These are phyloP conservation scores for Penicillium herquei DNA, from an alignment of 495 filamentous ascomycete species.

Conservation along the genomic window DNA sequence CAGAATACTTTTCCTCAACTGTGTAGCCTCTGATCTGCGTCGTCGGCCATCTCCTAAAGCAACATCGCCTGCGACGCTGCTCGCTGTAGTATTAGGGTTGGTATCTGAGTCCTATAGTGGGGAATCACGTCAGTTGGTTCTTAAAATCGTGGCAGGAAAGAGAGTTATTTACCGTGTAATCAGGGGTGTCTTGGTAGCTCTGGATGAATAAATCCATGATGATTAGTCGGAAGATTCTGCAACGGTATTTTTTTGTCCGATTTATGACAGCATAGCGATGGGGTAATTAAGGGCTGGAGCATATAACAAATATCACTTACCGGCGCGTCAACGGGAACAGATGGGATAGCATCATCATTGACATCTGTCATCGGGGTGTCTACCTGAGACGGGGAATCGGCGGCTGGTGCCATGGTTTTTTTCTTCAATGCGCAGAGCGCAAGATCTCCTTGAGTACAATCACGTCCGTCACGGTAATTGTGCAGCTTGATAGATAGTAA, in stretches of 20 bases:
- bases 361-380: constrained; percentile 62
- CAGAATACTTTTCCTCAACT: constrained; percentile 84
- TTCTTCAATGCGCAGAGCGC: constrained; percentile 32
- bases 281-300: neutral
- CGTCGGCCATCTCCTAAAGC: constrained; percentile 71
- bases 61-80: constrained; percentile 76
- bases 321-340: constrained; percentile 48
- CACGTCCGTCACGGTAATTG: constrained; percentile 12
- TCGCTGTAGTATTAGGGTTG: constrained; percentile 86
- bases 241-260: no score
- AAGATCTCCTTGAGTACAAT: constrained; percentile 12
- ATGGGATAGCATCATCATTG: constrained; percentile 48
- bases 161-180: constrained; percentile 61
- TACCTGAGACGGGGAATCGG: constrained; percentile 47
- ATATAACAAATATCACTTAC: constrained; percentile 28
- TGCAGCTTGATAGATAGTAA: constrained; percentile 10
- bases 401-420: constrained; percentile 60
- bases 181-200: constrained; percentile 77
- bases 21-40: constrained; percentile 77
- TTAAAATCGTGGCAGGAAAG: neutral
- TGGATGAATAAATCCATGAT: constrained; percentile 22
- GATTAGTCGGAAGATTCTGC: neutral
- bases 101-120: constrained; percentile 74
- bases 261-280: constrained; percentile 1
- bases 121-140: constrained; percentile 3